Evolutionary conservation across 495 filamentous ascomycete species (phyloP).

Genomic region (Annulohypoxylon moriforme): DNA sequence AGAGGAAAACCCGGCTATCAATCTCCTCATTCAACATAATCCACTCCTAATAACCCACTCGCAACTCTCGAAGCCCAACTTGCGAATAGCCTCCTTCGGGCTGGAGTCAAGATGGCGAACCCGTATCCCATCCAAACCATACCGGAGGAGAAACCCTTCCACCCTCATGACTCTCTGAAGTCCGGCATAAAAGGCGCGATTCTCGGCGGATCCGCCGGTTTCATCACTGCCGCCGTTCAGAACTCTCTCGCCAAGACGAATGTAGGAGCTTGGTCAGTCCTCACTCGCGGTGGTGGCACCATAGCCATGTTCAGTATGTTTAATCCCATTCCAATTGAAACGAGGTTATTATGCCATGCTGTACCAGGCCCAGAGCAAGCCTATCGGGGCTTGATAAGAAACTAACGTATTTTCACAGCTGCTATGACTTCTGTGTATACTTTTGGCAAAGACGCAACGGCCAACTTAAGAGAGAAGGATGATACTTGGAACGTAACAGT

Average conservation of each 20-base stretch:
- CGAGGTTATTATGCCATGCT: neutral
- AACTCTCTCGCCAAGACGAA: constrained; percentile 86
- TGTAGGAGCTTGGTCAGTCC: constrained; percentile 77
- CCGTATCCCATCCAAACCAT: constrained; percentile 29
- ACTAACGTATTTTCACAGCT: constrained; percentile 61
- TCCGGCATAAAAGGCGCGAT: constrained; percentile 71
- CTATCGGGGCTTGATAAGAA: constrained; percentile 10
- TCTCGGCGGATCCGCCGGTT: constrained; percentile 73
- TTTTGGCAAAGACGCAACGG: constrained; percentile 67
- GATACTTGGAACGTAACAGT: constrained; percentile 55
- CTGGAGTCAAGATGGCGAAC: constrained; percentile 47
- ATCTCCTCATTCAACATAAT: constrained; percentile 3
- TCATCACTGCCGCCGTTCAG: constrained; percentile 79
- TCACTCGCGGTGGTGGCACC: constrained; percentile 67
- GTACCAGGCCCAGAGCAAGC: constrained; percentile 60
- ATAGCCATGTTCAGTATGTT: constrained; percentile 55
- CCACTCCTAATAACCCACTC: neutral
- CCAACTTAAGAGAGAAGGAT: constrained; percentile 61
- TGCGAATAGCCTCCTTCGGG: constrained; percentile 40
- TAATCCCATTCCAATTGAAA: constrained; percentile 59
- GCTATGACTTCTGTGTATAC: constrained; percentile 83
- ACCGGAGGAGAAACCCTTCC: constrained; percentile 60
- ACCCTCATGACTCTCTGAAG: constrained; percentile 81
- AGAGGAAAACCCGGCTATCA: neutral
- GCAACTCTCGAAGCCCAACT: constrained; percentile 18